Evolutionary conservation across 1,284 basidiomycete species (phyloP).

Genomic region (Moesziomyces aphidis): DNA sequence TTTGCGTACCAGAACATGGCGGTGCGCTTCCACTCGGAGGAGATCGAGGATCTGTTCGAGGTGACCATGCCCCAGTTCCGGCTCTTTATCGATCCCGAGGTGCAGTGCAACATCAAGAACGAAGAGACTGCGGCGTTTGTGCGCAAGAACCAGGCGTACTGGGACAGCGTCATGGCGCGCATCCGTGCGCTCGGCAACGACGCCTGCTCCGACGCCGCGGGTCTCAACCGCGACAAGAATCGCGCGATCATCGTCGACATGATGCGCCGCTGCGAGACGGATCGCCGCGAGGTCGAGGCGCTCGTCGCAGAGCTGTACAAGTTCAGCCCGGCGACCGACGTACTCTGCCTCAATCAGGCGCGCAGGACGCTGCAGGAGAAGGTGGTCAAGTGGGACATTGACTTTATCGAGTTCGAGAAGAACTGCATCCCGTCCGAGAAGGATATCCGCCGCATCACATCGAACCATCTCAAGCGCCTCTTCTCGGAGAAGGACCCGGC

Average conservation of each 20-base stretch:
- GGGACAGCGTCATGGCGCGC: slow-evolving; percentile 72
- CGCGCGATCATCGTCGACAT: slow-evolving; percentile 44
- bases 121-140: slow-evolving; percentile 83
- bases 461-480: slow-evolving; percentile 70
- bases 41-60: slow-evolving; percentile 81
- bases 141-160: slow-evolving; percentile 76
- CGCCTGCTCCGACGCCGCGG: slow-evolving; percentile 52
- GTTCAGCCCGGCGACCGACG: slow-evolving; percentile 76
- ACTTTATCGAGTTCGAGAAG: slow-evolving; percentile 74
- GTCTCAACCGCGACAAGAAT: slow-evolving; percentile 47
- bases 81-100: slow-evolving; percentile 85
- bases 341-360: slow-evolving; percentile 87
- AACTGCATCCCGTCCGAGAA: slow-evolving; percentile 70
- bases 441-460: slow-evolving; percentile 67
- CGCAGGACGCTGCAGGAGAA: slow-evolving; percentile 89
- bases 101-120: slow-evolving; percentile 88
- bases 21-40: slow-evolving; percentile 89
- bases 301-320: slow-evolving; percentile 75
- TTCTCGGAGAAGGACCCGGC: slow-evolving; percentile 71
- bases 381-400: slow-evolving; percentile 94
- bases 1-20: slow-evolving; percentile 80
- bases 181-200: slow-evolving; percentile 71
- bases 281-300: slow-evolving; percentile 75
- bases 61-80: slow-evolving; percentile 88
- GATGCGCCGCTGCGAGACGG: slow-evolving; percentile 48